Evolutionary conservation across 2,329 filamentous ascomycete species (phyloP), one percentile per base, ranked within the genome.

Genomic region (Monosporascus ibericus): DNA sequence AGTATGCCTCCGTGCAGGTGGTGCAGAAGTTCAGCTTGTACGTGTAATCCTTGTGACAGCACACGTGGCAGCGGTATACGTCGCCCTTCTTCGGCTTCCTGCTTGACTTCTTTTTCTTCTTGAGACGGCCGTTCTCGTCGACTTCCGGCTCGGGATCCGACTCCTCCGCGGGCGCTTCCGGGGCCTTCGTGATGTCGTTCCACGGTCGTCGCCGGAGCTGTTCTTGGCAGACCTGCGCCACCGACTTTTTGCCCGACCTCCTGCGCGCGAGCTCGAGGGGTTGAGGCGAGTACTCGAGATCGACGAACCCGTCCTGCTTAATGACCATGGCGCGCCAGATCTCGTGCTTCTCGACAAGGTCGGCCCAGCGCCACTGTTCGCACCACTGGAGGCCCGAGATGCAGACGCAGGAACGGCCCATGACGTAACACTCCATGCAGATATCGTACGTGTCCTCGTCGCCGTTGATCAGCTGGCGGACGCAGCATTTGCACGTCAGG

Each of bases 371-470:
- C 79, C 92, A 96, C 66, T 97, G 94, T 66, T 99, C 92, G 48
- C 90, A 90, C 92, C 92, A 99, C 55, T 82, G 84, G 11, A 96
- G 79, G 11, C 84, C 85, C 3, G 92, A 95, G 48, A 95, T 80
- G 64, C 94, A 99, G 3, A 82, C 83, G 66, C 94, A 99, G 46
- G 92, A 96, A 49, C 94, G 84, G 22, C 94, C 94, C 88, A 97
- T 95, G n/a, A 85, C 88, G 65, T 95, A 99, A 66, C 94, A 99
- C 61, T 99, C 94, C 88, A 99, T 92, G 65, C 94, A 99, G 22
- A 99, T 80, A 67, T 99, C 94, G 66, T 97, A 99, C 0, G 89
- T 89, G 64, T 97, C 89, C 51, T 90, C 86, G 17, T 79, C 82
- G 34, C 84, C 88, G 54, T 80, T 80, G 11, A 80, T 75, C 20